These are phyloP conservation scores for Marsdenia floribunda DNA, from an alignment of 257 asterid species.

Conservation along the genomic window DNA sequence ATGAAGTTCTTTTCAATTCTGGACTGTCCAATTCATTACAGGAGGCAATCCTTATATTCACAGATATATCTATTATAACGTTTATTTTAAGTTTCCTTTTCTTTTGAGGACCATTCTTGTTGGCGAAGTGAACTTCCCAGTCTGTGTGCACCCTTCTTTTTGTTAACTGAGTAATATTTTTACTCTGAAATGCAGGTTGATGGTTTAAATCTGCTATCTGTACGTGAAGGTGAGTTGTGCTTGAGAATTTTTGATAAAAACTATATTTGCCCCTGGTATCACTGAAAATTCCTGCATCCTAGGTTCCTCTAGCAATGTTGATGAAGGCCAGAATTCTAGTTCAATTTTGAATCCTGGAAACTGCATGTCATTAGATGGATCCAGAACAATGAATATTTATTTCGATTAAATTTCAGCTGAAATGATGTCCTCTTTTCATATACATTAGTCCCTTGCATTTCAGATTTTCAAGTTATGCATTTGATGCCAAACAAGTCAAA, in stretches of 20 bases:
- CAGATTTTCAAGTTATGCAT: too few relatives aligned
- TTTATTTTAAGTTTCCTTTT: not conserved
- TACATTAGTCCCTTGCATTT: too few relatives aligned
- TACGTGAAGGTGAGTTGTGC: conserved; percentile 45
- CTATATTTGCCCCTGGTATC: not conserved
- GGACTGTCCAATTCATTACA: not conserved
- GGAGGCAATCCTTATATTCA: not conserved
- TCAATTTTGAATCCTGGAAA: not conserved
- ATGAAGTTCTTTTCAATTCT: not conserved
- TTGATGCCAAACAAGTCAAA: not conserved
- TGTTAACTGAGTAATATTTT: conserved; percentile 19
- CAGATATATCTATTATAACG: not conserved
- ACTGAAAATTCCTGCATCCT: not conserved
- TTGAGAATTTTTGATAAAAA: not conserved
- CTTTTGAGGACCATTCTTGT: not conserved
- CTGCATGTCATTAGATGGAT: not conserved
- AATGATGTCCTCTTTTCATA: too few relatives aligned
- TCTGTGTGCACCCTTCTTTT: not conserved
- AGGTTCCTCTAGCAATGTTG: not conserved
- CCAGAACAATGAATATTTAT: not conserved
- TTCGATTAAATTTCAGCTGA: not conserved
- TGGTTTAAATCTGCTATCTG: conserved; percentile 30
- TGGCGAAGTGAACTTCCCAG: not conserved
- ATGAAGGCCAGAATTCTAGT: not conserved
- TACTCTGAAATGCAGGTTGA: conserved; percentile 48